Percentiles rank a stretch among this genome's conserved stretches.
phyloP scores from a whole-genome alignment of 495 filamentous ascomycete species.

The Pseudomonodictys pantanalensis region DNA sequence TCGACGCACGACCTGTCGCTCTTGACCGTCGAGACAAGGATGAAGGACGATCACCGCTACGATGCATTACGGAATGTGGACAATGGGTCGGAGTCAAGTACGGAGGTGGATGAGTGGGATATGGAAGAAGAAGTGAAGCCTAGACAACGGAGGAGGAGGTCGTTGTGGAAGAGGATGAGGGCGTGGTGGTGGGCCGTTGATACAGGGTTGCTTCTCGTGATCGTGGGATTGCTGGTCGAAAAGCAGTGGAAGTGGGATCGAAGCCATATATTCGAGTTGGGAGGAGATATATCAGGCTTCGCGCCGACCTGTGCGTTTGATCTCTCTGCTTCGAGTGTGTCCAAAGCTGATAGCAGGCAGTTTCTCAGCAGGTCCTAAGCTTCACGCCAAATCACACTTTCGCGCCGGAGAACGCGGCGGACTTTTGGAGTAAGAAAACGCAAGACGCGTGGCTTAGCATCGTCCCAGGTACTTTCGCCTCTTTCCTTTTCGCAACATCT shows the following conservation, averaged over 20 bases:
- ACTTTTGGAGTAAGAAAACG: constrained; percentile 45
- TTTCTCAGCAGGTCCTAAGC: constrained; percentile 43
- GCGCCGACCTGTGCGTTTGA: constrained; percentile 16
- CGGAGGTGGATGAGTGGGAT: constrained; percentile 12
- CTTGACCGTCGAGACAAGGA: background rate
- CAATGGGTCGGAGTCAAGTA: constrained; percentile 9
- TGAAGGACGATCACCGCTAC: constrained; percentile 18
- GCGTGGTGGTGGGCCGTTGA: constrained; percentile 14
- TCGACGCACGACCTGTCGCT: background rate
- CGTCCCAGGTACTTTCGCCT: constrained; percentile 41
- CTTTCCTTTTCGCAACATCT: background rate
- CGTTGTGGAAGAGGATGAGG: constrained; percentile 6
- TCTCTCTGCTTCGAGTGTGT: background rate
- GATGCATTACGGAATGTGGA: constrained; percentile 7
- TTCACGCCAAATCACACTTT: constrained; percentile 44
- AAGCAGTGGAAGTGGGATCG: constrained; percentile 9
- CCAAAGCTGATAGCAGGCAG: constrained; percentile 17
- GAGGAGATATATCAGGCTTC: constrained; percentile 21
- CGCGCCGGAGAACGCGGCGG: constrained; percentile 47
- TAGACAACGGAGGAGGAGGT: background rate
- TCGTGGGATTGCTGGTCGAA: constrained; percentile 16
- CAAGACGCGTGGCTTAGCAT: constrained; percentile 45
- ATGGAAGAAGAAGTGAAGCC: background rate
- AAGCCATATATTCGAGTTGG: constrained; percentile 15
- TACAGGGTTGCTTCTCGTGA: constrained; percentile 15